Conservation (phyloP, 495 filamentous ascomycete species). For the Pyrenula aspistea region DNA sequence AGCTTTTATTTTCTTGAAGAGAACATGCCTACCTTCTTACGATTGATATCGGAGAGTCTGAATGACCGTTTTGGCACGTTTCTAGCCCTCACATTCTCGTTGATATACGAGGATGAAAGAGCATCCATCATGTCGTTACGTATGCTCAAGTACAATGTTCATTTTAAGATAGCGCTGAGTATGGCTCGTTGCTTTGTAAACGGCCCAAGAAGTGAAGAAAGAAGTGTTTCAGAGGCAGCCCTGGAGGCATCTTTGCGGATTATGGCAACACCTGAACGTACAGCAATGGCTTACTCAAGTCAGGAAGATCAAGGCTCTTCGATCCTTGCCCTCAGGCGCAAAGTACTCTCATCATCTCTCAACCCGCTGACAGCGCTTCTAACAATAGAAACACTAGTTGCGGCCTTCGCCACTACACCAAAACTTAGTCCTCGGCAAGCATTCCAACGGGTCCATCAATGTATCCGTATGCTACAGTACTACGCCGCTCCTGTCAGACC, state of each 20-base stretch:
- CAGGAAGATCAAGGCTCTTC: not conserved
- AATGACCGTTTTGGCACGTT: not conserved
- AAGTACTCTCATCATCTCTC: not conserved
- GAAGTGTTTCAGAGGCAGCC: not conserved
- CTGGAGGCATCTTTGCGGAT: not conserved
- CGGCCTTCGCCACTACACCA: not conserved
- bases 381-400: not conserved
- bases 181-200: not conserved
- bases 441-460: not conserved
- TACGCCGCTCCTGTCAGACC: not conserved
- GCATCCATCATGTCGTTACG: not conserved
- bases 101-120: not conserved
- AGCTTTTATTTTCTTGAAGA: not conserved
- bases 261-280: not conserved
- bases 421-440: not conserved
- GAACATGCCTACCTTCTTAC: not conserved
- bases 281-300: no score
- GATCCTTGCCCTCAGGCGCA: not conserved
- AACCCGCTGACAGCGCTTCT: not conserved
- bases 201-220: not conserved
- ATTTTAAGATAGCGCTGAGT: not conserved
- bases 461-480: not conserved
- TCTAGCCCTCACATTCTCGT: not conserved
- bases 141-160: not conserved
- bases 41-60: not conserved